phyloP scores from a whole-genome alignment of 768 basidiomycete genomes.

The Trametes villosa region DNA sequence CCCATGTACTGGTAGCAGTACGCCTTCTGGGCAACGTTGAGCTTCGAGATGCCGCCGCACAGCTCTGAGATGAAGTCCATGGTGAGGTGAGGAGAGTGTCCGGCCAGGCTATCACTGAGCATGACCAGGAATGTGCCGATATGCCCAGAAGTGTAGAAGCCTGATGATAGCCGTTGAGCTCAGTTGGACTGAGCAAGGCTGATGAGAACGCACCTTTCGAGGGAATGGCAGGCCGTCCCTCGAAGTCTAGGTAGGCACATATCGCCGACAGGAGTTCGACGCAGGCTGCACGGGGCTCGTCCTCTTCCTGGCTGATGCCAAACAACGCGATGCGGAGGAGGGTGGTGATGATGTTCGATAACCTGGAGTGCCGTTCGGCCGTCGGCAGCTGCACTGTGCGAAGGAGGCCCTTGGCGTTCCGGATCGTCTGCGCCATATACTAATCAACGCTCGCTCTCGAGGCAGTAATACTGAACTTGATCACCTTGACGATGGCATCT shows the following conservation, averaged over 20 bases:
- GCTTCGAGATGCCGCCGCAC: conserved; percentile 60
- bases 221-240: conserved; percentile 70
- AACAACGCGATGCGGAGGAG: conserved; percentile 87
- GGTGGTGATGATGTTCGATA: conserved; percentile 85
- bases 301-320: conserved; percentile 73
- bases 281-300: conserved; percentile 76
- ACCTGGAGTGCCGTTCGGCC: conserved; percentile 70
- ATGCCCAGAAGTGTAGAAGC: conserved; percentile 72
- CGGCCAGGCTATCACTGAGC: conserved; percentile 73
- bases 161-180: conserved; percentile 38
- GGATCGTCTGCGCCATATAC: conserved; percentile 55
- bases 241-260: conserved; percentile 76
- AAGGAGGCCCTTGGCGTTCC: conserved; percentile 73
- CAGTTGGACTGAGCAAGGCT: neutral
- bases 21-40: conserved; percentile 58
- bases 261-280: conserved; percentile 81
- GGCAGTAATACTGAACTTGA: neutral
- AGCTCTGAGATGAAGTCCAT: conserved; percentile 91
- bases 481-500: conserved; percentile 76
- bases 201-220: conserved; percentile 57
- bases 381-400: conserved; percentile 56
- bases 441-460: neutral
- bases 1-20: conserved; percentile 81
- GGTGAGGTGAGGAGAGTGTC: conserved; percentile 79
- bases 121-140: conserved; percentile 61